Conservation (phyloP, 2,329 filamentous ascomycete genomes). For the Fusarium euwallaceae region DNA sequence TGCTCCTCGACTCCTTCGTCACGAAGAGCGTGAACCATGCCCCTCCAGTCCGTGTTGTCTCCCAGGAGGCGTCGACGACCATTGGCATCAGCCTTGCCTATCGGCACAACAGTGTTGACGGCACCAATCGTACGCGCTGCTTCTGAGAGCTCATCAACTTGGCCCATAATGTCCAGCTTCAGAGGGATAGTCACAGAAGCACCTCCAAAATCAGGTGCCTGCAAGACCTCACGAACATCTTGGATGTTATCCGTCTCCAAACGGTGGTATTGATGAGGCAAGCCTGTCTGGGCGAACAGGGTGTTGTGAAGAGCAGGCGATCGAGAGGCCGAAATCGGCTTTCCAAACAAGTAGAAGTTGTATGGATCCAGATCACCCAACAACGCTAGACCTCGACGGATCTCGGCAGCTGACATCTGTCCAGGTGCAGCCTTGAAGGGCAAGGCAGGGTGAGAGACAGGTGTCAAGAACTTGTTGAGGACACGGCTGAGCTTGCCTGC, state of each 20-base stretch:
- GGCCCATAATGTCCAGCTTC: constrained; percentile 86
- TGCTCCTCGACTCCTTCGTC: constrained; percentile 70
- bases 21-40: constrained; percentile 85
- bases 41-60: constrained; percentile 96
- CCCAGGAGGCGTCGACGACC: constrained; percentile 74
- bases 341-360: constrained; percentile 90
- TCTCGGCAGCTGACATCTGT: constrained; percentile 91
- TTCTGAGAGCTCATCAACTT: constrained; percentile 83
- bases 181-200: constrained; percentile 96
- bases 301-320: constrained; percentile 93
- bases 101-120: constrained; percentile 90
- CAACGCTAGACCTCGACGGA: constrained; percentile 81
- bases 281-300: constrained; percentile 80
- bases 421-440: constrained; percentile 95
- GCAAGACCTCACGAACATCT: constrained; percentile 75
- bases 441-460: constrained; percentile 89
- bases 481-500: constrained; percentile 90
- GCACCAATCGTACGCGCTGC: constrained; percentile 89
- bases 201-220: constrained; percentile 83
- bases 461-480: constrained; percentile 92
- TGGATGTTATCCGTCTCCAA: constrained; percentile 78
- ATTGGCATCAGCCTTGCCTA: constrained; percentile 52
- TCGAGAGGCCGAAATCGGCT: constrained; percentile 83
- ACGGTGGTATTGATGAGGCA: constrained; percentile 85
- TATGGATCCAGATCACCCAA: constrained; percentile 82